Evolutionary conservation across 2,329 filamentous ascomycete genomes (phyloP), one percentile per base, ranked within the genome.

Genomic region (Calonectria hongkongensis): DNA sequence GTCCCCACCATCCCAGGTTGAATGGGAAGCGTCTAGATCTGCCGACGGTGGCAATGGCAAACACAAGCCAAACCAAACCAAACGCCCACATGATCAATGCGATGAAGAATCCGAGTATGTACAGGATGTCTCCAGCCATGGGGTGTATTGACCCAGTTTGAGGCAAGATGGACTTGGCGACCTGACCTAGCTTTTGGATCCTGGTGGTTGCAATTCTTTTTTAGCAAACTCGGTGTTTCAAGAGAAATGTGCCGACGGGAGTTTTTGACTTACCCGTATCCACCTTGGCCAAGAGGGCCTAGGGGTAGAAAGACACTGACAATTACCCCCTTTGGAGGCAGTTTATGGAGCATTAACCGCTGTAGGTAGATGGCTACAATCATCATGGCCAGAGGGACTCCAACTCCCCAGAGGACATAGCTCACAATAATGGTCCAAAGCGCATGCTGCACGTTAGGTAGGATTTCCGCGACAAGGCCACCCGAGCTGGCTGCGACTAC

Each of bases 291-390:
- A 0, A 93, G 83, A 0, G 92, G 91, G 0, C 91, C 91, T 0
- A 93, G 83, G 0, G 91, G 91, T 1, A 94, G 83, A 74, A 93
- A 92, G 12, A 89, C 88, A 2, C 88, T 91, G 1, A 93, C 90
- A 21, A 93, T 89, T 54, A 90, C 87, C 78, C 92, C 91, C 33
- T 87, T 84, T 1, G 90, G 88, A 1, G 91, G 91, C 6, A 92
- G 82, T 60, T 90, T 89, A 79, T 93, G 87, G 0, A 92, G 79
- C 25, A 89, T 88, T 2, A 93, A 84, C 1, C 92, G 88, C 58
- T 90, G 88, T 75, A 92, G 92, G 78, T 93, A 93, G 54, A 93
- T 88, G 27, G 88, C 88, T 13, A 93, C 82, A 27, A 92, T 86
- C 4, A 86, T 83, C 82, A 92, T 86, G 0, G 90, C 88, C 18